These are phyloP conservation scores for Trametes coccinea DNA, from an alignment of 768 basidiomycete species.

Conservation along the genomic window DNA sequence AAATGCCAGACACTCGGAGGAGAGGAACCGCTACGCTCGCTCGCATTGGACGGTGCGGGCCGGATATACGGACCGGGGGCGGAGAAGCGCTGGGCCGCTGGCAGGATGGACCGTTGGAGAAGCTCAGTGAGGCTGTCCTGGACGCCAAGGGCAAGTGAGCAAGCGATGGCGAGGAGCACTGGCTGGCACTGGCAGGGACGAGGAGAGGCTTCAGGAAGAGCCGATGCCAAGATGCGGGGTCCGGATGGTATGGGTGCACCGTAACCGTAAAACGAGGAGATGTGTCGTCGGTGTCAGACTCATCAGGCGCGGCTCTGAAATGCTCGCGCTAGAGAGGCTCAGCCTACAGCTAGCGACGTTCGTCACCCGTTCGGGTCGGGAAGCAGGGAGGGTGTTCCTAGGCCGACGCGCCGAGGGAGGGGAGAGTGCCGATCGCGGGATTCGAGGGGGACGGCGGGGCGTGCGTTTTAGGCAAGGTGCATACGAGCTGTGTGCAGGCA, in stretches of 20 bases:
- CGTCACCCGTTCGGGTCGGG: background rate
- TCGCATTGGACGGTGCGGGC: background rate
- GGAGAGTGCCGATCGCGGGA: background rate
- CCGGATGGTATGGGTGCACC: no score
- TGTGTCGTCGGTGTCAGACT: no score
- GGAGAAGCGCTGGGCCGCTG: background rate
- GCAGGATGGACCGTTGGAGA: no score
- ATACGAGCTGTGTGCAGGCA: background rate
- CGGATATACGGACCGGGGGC: slow-evolving; percentile 1
- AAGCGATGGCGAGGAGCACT: background rate
- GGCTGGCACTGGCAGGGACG: no score
- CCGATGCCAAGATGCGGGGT: no score
- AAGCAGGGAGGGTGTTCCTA: background rate
- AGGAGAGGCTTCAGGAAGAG: no score
- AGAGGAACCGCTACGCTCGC: no score
- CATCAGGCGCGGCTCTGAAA: no score
- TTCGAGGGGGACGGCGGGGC: background rate
- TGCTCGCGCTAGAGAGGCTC: no score
- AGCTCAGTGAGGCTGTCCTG: background rate
- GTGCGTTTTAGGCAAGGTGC: background rate
- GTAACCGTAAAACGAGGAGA: no score
- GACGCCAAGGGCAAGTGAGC: background rate
- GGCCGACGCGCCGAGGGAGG: background rate
- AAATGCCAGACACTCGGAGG: background rate
- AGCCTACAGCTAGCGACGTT: no score